These are phyloP conservation scores for Basipetospora chlamydospora DNA, from an alignment of 2,329 filamentous ascomycete species.

Conservation along the genomic window DNA sequence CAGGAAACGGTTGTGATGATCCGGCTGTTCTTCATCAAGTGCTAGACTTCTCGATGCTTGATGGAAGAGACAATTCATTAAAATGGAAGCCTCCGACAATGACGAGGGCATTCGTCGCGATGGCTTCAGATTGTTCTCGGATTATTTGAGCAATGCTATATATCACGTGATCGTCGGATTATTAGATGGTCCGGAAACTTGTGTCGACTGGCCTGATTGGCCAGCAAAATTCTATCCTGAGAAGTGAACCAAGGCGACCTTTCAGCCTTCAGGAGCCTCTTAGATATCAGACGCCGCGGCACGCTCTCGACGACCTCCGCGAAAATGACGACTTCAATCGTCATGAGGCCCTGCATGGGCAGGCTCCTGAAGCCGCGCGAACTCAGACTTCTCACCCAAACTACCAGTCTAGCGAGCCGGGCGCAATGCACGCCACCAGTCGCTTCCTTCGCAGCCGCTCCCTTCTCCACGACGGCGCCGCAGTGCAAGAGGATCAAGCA, in stretches of 20 bases:
- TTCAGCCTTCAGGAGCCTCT: too few species aligned
- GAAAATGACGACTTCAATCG: constrained; percentile 4
- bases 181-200: neutral
- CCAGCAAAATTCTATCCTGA: constrained; percentile 5
- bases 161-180: constrained; percentile 1
- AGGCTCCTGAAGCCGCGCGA: constrained; percentile 4
- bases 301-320: neutral
- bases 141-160: too few species aligned
- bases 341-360: constrained; percentile 3
- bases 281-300: too few species aligned
- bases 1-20: too few species aligned
- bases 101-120: too few species aligned
- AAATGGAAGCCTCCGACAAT: too few species aligned
- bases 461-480: constrained; percentile 41
- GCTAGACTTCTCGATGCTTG: too few species aligned
- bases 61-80: too few species aligned
- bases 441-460: constrained; percentile 7
- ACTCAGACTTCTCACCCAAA: neutral
- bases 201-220: constrained; percentile 3
- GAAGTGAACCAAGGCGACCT: too few species aligned
- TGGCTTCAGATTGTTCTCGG: too few species aligned
- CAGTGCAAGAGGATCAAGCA: constrained; percentile 21
- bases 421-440: neutral
- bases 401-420: neutral
- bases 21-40: too few species aligned